These are phyloP conservation scores for Tylopilus sp. DNA, from an alignment of 1,284 basidiomycete species.

Conservation along the genomic window DNA sequence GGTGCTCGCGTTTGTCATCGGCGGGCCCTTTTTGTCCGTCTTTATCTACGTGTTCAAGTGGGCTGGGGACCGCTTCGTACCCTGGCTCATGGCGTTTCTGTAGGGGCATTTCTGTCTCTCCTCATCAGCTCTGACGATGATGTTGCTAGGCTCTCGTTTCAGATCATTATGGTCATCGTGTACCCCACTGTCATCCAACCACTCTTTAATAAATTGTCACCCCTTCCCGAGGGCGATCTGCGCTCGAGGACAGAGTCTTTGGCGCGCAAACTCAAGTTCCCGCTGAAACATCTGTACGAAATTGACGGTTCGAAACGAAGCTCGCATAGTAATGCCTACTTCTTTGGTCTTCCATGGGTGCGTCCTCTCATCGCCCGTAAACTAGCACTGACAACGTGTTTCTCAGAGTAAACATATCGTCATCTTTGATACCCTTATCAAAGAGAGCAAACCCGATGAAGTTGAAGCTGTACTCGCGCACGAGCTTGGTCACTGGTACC, in stretches of 20 bases:
- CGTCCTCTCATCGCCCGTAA: constrained; percentile 22
- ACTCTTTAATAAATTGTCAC: constrained; percentile 96
- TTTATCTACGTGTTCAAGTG: constrained; percentile 93
- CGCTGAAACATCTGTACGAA: constrained; percentile 94
- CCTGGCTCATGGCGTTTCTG: constrained; percentile 92
- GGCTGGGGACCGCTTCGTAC: constrained; percentile 92
- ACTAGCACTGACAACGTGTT: not conserved
- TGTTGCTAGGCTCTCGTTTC: constrained; percentile 75
- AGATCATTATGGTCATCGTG: constrained; percentile 86
- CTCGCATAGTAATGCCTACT: constrained; percentile 96
- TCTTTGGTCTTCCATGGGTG: constrained; percentile 94
- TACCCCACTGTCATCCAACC: constrained; percentile 96
- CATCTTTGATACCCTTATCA: constrained; percentile 96
- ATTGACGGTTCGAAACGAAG: constrained; percentile 97
- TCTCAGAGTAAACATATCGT: too few species aligned
- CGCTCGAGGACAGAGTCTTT: constrained; percentile 81
- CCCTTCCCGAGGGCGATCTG: constrained; percentile 81
- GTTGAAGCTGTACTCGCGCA: constrained; percentile 96
- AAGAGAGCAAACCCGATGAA: constrained; percentile 88
- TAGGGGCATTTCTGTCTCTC: not conserved
- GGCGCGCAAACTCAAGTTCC: constrained; percentile 89
- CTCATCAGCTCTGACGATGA: not conserved
- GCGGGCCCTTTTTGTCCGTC: constrained; percentile 87
- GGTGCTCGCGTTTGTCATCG: constrained; percentile 80
- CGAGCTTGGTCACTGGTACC: constrained; percentile 97